Conservation (phyloP, 768 basidiomycete genomes). For the Leccinum ochraceum region DNA sequence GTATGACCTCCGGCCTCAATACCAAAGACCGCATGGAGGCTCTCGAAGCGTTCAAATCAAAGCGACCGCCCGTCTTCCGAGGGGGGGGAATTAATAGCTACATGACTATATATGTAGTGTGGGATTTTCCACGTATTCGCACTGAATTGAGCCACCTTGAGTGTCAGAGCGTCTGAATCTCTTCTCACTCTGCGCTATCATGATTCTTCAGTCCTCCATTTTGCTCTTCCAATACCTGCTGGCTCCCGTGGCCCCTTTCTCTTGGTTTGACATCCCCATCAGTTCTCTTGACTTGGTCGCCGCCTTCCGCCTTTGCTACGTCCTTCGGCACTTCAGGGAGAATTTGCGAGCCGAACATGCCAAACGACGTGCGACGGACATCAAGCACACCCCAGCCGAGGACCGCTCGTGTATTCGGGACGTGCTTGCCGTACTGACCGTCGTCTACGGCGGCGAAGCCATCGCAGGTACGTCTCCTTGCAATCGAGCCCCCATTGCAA, state of each 20-base stretch:
- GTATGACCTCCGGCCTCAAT: too few species aligned
- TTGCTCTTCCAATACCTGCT: constrained; percentile 54
- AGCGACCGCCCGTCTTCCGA: too few species aligned
- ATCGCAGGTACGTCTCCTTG: constrained; percentile 47
- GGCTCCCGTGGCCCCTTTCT: constrained; percentile 62
- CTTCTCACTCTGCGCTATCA: constrained; percentile 11
- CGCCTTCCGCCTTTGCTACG: constrained; percentile 66
- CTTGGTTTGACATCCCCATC: constrained; percentile 62
- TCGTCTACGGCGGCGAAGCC: constrained; percentile 82
- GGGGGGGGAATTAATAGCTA: too few species aligned
- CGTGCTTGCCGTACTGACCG: constrained; percentile 55
- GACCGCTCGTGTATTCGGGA: constrained; percentile 59
- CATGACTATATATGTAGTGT: not conserved
- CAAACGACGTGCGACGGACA: constrained; percentile 35
- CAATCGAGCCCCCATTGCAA: not conserved
- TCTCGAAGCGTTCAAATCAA: too few species aligned
- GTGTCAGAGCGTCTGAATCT: not conserved
- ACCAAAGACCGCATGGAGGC: too few species aligned
- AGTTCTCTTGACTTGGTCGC: constrained; percentile 69
- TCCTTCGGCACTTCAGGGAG: constrained; percentile 68
- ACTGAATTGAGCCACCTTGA: too few species aligned
- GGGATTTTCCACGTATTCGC: not conserved
- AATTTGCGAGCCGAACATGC: constrained; percentile 45
- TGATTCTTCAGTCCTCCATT: constrained; percentile 44
- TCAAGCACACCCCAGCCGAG: constrained; percentile 39